phyloP scores from a whole-genome alignment of 164 flowering plant genomes.

The Platanus orientalis region DNA sequence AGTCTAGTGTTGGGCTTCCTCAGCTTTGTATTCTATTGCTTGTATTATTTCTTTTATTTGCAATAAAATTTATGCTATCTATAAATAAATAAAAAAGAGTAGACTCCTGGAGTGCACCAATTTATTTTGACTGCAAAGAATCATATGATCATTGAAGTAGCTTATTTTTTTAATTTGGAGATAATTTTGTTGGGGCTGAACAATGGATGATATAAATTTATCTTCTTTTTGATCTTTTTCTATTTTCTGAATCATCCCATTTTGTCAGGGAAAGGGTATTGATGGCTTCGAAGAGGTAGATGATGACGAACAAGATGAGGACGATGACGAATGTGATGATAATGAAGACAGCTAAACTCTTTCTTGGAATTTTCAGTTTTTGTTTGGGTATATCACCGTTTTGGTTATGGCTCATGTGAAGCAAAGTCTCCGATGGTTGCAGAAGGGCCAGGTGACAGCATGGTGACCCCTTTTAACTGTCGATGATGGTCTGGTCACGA shows the following conservation, averaged over 20 bases:
- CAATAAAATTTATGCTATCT: no score
- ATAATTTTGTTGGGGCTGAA: no score
- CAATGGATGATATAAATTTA: not conserved
- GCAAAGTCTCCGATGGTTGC: constrained; percentile 13
- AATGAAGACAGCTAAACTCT: constrained; percentile 22
- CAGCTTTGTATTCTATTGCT: no score
- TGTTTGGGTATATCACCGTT: constrained; percentile 8
- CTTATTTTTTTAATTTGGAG: no score
- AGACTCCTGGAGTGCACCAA: no score
- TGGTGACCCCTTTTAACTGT: not conserved
- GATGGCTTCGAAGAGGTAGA: constrained; percentile 17
- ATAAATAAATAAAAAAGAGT: no score
- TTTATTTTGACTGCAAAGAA: no score
- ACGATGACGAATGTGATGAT: constrained; percentile 20
- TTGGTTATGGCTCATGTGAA: constrained; percentile 10
- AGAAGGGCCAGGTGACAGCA: not conserved
- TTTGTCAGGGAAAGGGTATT: constrained; percentile 22
- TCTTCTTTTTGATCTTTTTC: not conserved
- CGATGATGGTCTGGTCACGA: constrained; percentile 12
- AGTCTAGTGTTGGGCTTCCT: no score
- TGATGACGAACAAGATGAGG: constrained; percentile 22
- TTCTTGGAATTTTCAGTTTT: not conserved
- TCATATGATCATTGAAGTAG: no score
- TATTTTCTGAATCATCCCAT: not conserved
- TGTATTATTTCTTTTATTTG: no score